Conservation (phyloP, 2,329 filamentous ascomycete species). For the Arthrobotrys megalospora region DNA sequence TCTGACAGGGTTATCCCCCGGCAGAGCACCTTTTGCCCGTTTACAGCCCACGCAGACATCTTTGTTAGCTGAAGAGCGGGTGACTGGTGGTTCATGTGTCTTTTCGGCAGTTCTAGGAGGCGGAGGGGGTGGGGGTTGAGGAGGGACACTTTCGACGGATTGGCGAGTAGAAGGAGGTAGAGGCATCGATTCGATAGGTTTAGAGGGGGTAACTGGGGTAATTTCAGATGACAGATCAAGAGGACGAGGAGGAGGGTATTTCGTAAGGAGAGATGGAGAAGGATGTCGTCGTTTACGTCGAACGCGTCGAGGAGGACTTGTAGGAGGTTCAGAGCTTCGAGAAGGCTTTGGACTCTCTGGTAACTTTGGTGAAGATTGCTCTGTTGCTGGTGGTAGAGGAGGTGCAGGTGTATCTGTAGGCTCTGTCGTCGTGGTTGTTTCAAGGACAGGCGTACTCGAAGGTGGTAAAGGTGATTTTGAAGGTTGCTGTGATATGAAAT, state of each 20-base stretch:
- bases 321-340: too few relatives aligned
- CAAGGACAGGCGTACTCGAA: background rate
- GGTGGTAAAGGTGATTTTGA: background rate
- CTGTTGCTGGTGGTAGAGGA: too few relatives aligned
- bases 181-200: background rate
- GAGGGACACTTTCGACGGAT: background rate
- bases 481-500: background rate
- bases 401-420: too few relatives aligned
- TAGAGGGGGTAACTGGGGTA: background rate
- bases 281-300: too few relatives aligned
- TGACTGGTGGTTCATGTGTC: background rate
- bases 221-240: too few relatives aligned
- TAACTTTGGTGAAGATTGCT: too few relatives aligned
- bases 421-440: too few relatives aligned
- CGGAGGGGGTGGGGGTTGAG: background rate
- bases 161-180: background rate
- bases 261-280: too few relatives aligned
- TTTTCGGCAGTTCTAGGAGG: background rate
- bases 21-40: slow-evolving; percentile 4
- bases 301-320: too few relatives aligned
- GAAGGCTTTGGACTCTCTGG: too few relatives aligned
- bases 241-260: too few relatives aligned
- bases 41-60: slow-evolving; percentile 29
- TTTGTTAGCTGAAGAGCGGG: background rate
- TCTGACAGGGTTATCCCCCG: slow-evolving; percentile 26